Conservation (phyloP, 1,284 basidiomycete species). For the Cryptococcus amylolentus region DNA sequence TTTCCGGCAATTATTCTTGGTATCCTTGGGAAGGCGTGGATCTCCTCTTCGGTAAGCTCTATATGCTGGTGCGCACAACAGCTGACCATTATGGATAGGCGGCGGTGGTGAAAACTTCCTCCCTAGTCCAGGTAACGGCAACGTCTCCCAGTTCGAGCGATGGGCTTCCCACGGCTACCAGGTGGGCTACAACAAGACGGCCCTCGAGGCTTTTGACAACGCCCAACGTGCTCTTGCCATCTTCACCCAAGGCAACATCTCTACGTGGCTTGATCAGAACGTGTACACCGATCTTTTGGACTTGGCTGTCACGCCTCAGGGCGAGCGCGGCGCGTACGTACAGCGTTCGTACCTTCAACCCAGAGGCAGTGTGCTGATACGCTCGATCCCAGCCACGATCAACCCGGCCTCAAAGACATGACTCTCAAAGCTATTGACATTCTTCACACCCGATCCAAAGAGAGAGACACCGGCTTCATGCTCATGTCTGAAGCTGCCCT, state of each 20-base stretch:
- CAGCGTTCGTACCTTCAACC: slow-evolving; percentile 17
- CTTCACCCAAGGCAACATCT: slow-evolving; percentile 48
- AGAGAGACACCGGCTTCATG: slow-evolving; percentile 46
- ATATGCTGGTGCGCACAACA: slow-evolving; percentile 33
- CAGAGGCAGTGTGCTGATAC: no score
- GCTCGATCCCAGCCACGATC: no score
- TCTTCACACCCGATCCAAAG: slow-evolving; percentile 42
- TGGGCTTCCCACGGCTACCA: slow-evolving; percentile 47
- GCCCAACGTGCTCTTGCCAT: slow-evolving; percentile 48
- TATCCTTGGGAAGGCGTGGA: slow-evolving; percentile 42
- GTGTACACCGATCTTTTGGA: slow-evolving; percentile 45
- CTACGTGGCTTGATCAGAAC: slow-evolving; percentile 50
- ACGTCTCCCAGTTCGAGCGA: slow-evolving; percentile 47
- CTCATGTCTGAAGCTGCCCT: slow-evolving; percentile 52
- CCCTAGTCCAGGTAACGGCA: slow-evolving; percentile 38
- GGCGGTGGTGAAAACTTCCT: slow-evolving; percentile 49
- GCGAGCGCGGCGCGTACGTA: slow-evolving; percentile 31
- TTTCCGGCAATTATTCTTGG: no score
- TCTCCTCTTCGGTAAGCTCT: slow-evolving; percentile 42
- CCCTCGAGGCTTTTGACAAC: slow-evolving; percentile 43
- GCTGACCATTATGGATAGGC: slow-evolving; percentile 26
- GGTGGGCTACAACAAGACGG: slow-evolving; percentile 46
- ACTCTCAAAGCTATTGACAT: slow-evolving; percentile 52
- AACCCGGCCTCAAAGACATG: slow-evolving; percentile 46
- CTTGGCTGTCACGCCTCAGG: slow-evolving; percentile 31